These are phyloP conservation scores for Neurospora sp. DNA, from an alignment of 495 filamentous ascomycete species.

Conservation along the genomic window DNA sequence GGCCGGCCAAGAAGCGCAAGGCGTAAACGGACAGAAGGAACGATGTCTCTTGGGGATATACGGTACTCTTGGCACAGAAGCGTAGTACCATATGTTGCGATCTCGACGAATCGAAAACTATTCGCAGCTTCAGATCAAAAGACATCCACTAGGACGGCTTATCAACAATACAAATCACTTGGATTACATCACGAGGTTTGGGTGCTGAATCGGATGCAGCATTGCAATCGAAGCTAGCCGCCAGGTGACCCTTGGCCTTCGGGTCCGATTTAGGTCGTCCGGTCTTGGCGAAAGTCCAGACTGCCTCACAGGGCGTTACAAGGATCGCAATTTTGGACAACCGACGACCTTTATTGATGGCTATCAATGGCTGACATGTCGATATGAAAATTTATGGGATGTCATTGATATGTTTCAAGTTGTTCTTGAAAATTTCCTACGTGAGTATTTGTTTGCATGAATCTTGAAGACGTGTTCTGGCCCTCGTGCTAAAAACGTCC, in stretches of 20 bases:
- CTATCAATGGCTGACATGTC: neutral
- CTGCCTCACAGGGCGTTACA: neutral
- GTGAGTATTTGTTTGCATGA: neutral
- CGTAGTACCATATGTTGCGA: neutral
- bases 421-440: neutral
- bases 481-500: neutral
- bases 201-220: neutral
- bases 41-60: neutral
- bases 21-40: constrained; percentile 8
- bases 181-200: neutral
- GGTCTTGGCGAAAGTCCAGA: neutral
- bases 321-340: neutral
- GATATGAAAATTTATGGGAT: neutral
- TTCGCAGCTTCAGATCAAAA: neutral
- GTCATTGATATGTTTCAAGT: neutral
- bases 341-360: neutral
- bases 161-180: neutral
- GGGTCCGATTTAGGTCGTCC: neutral
- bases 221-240: neutral
- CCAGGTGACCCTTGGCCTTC: neutral
- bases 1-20: constrained; percentile 37
- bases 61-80: neutral
- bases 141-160: neutral
- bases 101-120: neutral
- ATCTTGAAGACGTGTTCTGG: neutral